A percentile compares a stretch with the other conserved stretches of the same genome.
Conservation (phyloP, 2,329 filamentous ascomycete species). For the Colletotrichum musae region DNA sequence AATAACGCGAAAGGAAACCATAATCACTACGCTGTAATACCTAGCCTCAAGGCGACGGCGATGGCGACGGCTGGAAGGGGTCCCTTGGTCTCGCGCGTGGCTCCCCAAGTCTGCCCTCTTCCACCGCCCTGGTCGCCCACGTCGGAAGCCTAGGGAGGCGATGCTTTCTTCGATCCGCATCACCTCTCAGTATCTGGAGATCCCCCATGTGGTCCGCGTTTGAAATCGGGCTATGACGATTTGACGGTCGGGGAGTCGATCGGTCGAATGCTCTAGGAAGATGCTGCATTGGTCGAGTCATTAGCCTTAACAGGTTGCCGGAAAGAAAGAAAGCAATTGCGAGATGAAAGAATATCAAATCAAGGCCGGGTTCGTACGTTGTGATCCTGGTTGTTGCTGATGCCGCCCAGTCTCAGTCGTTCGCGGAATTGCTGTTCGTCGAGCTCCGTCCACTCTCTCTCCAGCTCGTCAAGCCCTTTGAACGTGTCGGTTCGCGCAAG, state of each 20-base stretch:
- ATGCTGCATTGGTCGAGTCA: constrained; percentile 46
- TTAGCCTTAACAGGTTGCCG: constrained; percentile 24
- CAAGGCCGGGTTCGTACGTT: constrained; percentile 48
- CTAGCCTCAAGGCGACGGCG: not conserved
- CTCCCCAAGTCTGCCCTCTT: constrained; percentile 32
- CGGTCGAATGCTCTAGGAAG: constrained; percentile 49
- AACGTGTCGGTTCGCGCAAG: constrained; percentile 47
- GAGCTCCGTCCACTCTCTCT: constrained; percentile 46
- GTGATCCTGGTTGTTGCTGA: constrained; percentile 46
- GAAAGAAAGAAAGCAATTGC: not conserved
- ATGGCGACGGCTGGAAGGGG: constrained; percentile 21
- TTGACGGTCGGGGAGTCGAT: constrained; percentile 25
- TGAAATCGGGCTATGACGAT: constrained; percentile 6
- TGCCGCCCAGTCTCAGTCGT: constrained; percentile 42
- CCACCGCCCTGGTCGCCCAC: constrained; percentile 51
- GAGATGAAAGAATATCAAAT: not conserved
- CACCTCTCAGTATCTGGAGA: constrained; percentile 51
- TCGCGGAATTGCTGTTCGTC: constrained; percentile 46
- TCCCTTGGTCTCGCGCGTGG: constrained; percentile 2
- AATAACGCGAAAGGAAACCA: not conserved
- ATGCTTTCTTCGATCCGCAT: constrained; percentile 44
- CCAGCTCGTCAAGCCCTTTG: constrained; percentile 46
- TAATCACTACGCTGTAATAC: not conserved
- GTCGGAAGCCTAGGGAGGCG: constrained; percentile 46
- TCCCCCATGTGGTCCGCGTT: constrained; percentile 3